Conservation (phyloP, 805 yeast species). For the Cyberlindnera maritima region DNA sequence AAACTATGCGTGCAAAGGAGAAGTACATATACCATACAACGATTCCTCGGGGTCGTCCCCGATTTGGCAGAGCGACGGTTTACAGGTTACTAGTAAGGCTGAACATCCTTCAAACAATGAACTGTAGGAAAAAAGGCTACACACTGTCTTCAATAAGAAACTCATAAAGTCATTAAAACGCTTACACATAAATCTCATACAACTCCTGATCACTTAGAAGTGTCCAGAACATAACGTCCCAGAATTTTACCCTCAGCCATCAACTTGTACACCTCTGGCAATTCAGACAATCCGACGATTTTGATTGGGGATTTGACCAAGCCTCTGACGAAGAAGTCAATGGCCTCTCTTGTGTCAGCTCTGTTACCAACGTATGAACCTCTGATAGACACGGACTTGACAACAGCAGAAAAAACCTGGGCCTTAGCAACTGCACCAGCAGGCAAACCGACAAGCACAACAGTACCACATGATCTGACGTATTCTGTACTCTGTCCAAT, state of each 20-base stretch:
- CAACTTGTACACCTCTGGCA: constrained; percentile 49
- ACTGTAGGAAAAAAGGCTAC: neutral
- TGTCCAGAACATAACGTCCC: constrained; percentile 86
- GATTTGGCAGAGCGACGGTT: too few relatives aligned
- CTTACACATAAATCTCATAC: neutral
- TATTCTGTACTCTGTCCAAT: constrained; percentile 48
- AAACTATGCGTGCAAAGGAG: too few relatives aligned
- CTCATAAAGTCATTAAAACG: neutral
- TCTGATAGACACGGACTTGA: constrained; percentile 43
- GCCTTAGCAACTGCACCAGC: constrained; percentile 46
- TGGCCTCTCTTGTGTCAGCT: constrained; percentile 54
- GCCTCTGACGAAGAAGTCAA: constrained; percentile 67
- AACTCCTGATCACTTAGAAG: constrained; percentile 43
- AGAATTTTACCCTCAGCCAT: constrained; percentile 54
- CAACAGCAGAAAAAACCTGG: constrained; percentile 47
- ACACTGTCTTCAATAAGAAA: neutral
- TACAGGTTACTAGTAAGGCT: too few relatives aligned
- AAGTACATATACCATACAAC: too few relatives aligned
- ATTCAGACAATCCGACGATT: constrained; percentile 52
- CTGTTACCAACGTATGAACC: constrained; percentile 33
- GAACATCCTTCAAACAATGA: too few relatives aligned
- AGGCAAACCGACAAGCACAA: constrained; percentile 60
- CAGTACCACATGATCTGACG: constrained; percentile 58
- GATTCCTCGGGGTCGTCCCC: too few relatives aligned
- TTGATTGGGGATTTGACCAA: constrained; percentile 60